These are phyloP conservation scores for Xylaria curta DNA, from an alignment of 495 filamentous ascomycete species.

Conservation along the genomic window DNA sequence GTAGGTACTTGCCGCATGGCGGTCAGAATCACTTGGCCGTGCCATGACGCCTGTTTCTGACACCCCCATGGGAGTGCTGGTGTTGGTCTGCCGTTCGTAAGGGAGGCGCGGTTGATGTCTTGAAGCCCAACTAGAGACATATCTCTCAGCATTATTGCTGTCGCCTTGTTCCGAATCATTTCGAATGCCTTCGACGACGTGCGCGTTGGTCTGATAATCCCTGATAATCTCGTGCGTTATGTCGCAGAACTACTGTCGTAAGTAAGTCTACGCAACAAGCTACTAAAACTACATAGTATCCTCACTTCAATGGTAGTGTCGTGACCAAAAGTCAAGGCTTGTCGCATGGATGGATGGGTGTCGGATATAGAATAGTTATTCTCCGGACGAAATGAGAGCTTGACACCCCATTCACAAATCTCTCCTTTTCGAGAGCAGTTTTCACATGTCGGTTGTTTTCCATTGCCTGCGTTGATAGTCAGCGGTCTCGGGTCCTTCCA, in stretches of 20 bases:
- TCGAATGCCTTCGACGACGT: background rate
- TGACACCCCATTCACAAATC: slow-evolving; percentile 1
- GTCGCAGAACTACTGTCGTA: background rate
- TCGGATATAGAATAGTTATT: background rate
- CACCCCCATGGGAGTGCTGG: background rate
- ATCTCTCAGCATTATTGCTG: background rate
- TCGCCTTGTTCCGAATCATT: background rate
- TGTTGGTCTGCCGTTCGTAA: background rate
- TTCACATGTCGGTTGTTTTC: background rate
- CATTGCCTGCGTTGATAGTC: slow-evolving; percentile 2
- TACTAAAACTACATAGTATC: background rate
- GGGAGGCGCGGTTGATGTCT: background rate
- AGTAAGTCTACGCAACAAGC: background rate
- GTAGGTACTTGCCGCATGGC: background rate
- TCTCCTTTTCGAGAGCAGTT: background rate
- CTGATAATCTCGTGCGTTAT: slow-evolving; percentile 12
- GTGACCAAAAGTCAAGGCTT: background rate
- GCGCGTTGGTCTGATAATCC: background rate
- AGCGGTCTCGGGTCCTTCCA: background rate
- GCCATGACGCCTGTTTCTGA: background rate
- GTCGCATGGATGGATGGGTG: background rate
- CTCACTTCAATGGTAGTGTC: slow-evolving; percentile 12
- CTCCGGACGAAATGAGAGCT: slow-evolving; percentile 1
- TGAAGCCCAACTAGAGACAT: background rate
- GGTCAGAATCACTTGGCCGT: background rate